Base-by-base conservation (phyloP, 345 rosid species). In the Eucalyptus regnans region DNA sequence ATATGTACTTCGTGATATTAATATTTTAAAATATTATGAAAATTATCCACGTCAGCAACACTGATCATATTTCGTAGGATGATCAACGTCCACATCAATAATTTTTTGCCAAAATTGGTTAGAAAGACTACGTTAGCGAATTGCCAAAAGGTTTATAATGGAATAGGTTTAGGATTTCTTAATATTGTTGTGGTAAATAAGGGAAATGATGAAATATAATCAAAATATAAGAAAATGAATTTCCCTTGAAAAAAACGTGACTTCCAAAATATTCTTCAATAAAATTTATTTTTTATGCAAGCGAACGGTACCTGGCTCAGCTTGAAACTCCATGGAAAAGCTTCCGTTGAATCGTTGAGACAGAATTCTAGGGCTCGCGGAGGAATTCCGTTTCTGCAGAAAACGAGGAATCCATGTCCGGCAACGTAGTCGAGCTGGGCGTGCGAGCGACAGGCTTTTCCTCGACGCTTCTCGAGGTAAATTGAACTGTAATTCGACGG, bases 61-160 rank as follows among this genome's bases (percentile, higher is more conserved):
- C 1, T 5, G 2, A 64, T 8, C 7, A 15, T 64, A 10, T 0
- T 16, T 31, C 3, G 5, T 66, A 66, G 2, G 22, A 31, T 0
- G 6, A 66, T 31, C 2, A 9, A 33, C 2, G 3, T 66, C 3
- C 3, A 64, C 5, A 3, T 16, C 2, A 8, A 15, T 33, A 33
- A 33, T 68, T 68, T 4, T 9, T 13, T 4, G 22, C 0, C 2
- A 68, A 68, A 31, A 31, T 68, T 16, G 1, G 1, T 8, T 1
- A 0, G 3, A 66, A 66, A 3, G 1, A 31, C 1, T 8, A 5
- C 1, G 15, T 68, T 31, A 9, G 3, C 3, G 31, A 31, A 33
- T 68, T 1, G 7, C 31, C 7, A 68, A 68, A 33, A 68, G 5
- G 3, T 5, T 16, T 15, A 12, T 58, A 27, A 62, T 52, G 56